These are phyloP conservation scores for Lactifluus volemus DNA, from an alignment of 768 basidiomycete species.

Conservation along the genomic window DNA sequence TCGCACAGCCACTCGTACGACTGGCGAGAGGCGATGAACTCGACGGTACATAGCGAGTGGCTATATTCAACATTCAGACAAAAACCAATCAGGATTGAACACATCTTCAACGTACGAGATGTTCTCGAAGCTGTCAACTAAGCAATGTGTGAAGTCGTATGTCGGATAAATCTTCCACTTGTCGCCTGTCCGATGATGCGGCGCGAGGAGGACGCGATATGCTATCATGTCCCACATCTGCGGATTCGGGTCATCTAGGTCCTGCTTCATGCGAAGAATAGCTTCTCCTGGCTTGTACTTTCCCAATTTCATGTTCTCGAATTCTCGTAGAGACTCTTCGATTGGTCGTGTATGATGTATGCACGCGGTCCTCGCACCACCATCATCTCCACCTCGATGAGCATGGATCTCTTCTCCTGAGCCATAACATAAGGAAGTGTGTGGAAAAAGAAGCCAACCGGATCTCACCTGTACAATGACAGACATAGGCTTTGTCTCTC, in stretches of 20 bases:
- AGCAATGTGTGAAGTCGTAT: constrained; percentile 97
- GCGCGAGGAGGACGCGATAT: constrained; percentile 83
- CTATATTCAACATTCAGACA: constrained; percentile 33
- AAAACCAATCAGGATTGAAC: not conserved
- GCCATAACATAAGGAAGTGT: not conserved
- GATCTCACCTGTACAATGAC: constrained; percentile 85
- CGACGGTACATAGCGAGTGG: constrained; percentile 93
- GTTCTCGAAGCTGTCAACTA: constrained; percentile 97
- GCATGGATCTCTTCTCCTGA: constrained; percentile 88
- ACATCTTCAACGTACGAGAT: constrained; percentile 68
- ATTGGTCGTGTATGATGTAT: constrained; percentile 79
- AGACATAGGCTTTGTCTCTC: constrained; percentile 90
- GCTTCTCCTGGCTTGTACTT: constrained; percentile 88
- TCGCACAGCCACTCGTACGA: constrained; percentile 99
- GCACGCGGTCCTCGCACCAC: constrained; percentile 74
- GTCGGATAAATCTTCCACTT: constrained; percentile 98
- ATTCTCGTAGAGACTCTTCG: constrained; percentile 81
- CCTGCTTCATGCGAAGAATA: constrained; percentile 95
- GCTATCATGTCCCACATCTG: constrained; percentile 99
- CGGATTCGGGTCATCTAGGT: constrained; percentile 85
- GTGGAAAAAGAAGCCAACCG: not conserved
- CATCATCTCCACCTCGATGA: constrained; percentile 76
- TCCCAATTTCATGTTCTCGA: constrained; percentile 88
- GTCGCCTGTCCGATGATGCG: constrained; percentile 88
- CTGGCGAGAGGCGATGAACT: constrained; percentile 91